A percentile compares a stretch with the other conserved stretches of the same genome.
These are phyloP conservation scores for Candida boleticola DNA, from an alignment of 805 yeast species.

Conservation along the genomic window DNA sequence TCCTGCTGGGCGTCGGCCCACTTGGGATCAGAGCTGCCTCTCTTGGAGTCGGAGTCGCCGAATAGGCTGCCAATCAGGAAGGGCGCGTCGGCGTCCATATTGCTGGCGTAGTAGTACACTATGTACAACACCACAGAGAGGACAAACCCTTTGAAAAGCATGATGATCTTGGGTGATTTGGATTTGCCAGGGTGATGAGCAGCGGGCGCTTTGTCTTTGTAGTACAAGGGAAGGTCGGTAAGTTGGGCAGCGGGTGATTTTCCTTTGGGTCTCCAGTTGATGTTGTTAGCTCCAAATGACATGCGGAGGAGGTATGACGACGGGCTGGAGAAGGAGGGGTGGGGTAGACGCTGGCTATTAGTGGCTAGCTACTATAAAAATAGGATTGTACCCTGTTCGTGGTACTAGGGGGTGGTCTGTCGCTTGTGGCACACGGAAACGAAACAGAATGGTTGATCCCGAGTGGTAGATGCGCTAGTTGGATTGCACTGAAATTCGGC, in stretches of 20 bases:
- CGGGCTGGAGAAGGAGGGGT: too few species aligned
- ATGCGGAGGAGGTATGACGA: background rate
- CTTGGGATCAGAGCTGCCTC: conserved; percentile 1
- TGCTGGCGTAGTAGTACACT: conserved; percentile 24
- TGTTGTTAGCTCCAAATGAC: conserved; percentile 5
- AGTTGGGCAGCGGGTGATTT: conserved; percentile 5
- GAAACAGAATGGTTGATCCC: too few species aligned
- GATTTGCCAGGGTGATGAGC: background rate
- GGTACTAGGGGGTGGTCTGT: too few species aligned
- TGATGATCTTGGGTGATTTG: conserved; percentile 15
- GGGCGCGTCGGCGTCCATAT: background rate
- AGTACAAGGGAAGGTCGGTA: conserved; percentile 28
- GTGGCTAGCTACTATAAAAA: too few species aligned
- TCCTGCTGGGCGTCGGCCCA: conserved; percentile 54
- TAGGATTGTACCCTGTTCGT: too few species aligned
- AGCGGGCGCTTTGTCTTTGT: conserved; percentile 31
- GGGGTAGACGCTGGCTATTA: too few species aligned
- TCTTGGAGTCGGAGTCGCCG: background rate
- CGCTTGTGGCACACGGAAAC: too few species aligned
- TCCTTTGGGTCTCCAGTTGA: conserved; percentile 13
- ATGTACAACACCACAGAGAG: conserved; percentile 40
- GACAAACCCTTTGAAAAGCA: conserved; percentile 45
- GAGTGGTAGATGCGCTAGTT: too few species aligned
- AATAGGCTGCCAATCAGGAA: background rate
- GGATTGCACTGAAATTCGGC: too few species aligned